Conservation (phyloP, 352 stramenopile genomes). For the Pythium aphanidermatum region DNA sequence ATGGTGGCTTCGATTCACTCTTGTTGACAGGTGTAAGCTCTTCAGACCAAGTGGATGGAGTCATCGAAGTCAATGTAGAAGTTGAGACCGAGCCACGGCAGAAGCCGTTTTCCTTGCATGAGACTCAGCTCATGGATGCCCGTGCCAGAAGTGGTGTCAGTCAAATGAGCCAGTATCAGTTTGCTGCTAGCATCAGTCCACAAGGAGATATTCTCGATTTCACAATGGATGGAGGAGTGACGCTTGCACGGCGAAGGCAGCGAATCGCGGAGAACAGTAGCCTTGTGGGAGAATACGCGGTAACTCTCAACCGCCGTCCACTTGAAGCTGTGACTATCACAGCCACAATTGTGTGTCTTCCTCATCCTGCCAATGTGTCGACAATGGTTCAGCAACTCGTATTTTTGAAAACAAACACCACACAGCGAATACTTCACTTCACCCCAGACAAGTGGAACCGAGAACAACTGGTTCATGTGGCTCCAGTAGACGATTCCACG, state of each 20-base stretch:
- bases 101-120: constrained; percentile 30
- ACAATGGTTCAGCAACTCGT: constrained; percentile 35
- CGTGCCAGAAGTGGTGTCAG: constrained; percentile 14
- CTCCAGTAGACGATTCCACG: constrained; percentile 45
- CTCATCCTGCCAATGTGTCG: constrained; percentile 16
- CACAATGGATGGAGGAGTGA: constrained; percentile 63
- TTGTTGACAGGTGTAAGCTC: constrained; percentile 43
- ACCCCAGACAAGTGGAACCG: constrained; percentile 58
- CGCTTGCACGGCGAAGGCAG: constrained; percentile 37
- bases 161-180: constrained; percentile 32
- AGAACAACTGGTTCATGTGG: constrained; percentile 51
- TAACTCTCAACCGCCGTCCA: constrained; percentile 65
- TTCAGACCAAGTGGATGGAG: constrained; percentile 32
- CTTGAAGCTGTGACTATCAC: constrained; percentile 38
- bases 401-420: constrained; percentile 17
- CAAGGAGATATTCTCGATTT: constrained; percentile 60
- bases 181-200: constrained; percentile 45
- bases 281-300: constrained; percentile 40
- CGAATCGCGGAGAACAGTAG: constrained; percentile 42
- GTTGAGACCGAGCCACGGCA: constrained; percentile 33
- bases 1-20: constrained; percentile 42
- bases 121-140: constrained; percentile 50
- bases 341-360: constrained; percentile 32
- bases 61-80: constrained; percentile 39
- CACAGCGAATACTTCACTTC: constrained; percentile 30